Conservation (phyloP, 1,139 yeast genomes). For the Zygotorulaspora mrakii region DNA sequence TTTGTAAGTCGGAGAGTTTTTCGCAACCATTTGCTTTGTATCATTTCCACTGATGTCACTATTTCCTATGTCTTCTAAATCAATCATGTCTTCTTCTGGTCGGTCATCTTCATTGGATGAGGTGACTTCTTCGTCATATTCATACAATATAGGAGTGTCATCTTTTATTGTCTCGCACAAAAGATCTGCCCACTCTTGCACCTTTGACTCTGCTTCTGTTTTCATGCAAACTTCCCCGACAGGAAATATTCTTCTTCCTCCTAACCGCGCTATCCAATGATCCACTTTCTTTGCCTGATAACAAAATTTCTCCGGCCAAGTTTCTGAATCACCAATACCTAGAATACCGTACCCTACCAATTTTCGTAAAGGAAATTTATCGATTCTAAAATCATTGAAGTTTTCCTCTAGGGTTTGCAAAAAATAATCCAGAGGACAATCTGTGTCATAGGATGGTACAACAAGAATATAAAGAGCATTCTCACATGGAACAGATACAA, state of each 20-base stretch:
- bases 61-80: slow-evolving; percentile 83
- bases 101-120: slow-evolving; percentile 43
- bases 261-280: slow-evolving; percentile 72
- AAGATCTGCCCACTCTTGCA: slow-evolving; percentile 64
- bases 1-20: slow-evolving; percentile 83
- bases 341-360: slow-evolving; percentile 78
- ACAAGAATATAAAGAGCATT: slow-evolving; percentile 66
- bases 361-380: slow-evolving; percentile 66
- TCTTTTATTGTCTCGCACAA: slow-evolving; percentile 60
- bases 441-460: slow-evolving; percentile 88
- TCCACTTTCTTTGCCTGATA: slow-evolving; percentile 80
- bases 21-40: slow-evolving; percentile 82
- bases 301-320: slow-evolving; percentile 84
- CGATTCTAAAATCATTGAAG: slow-evolving; percentile 78
- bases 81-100: slow-evolving; percentile 47
- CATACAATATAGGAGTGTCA: slow-evolving; percentile 58
- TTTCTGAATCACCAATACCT: slow-evolving; percentile 84
- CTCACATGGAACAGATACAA: slow-evolving; percentile 56
- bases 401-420: slow-evolving; percentile 78
- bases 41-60: slow-evolving; percentile 39
- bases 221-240: slow-evolving; percentile 84
- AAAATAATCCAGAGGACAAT: slow-evolving; percentile 86
- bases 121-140: slow-evolving; percentile 47
- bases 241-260: slow-evolving; percentile 81
- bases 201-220: slow-evolving; percentile 56